These are phyloP conservation scores for Phyllosticta citribraziliensis DNA, from an alignment of 2,329 filamentous ascomycete species.

Conservation along the genomic window DNA sequence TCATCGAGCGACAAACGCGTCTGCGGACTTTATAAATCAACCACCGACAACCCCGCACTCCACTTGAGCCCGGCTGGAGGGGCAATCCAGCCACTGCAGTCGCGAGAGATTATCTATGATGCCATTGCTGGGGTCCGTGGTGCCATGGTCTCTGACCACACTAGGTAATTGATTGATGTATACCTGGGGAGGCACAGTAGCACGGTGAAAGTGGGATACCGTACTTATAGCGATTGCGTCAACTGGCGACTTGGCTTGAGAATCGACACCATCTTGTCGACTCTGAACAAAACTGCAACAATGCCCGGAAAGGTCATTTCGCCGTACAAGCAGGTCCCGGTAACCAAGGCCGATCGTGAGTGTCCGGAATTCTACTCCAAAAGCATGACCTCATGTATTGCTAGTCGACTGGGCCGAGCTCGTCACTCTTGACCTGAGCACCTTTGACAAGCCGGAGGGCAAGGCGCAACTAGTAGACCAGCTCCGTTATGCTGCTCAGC, in stretches of 20 bases:
- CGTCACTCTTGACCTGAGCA: constrained; percentile 46
- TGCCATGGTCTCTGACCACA: constrained; percentile 3
- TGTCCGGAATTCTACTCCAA: not conserved
- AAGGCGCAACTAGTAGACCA: constrained; percentile 46
- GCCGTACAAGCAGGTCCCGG: constrained; percentile 23
- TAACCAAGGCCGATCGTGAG: constrained; percentile 21
- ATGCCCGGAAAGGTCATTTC: constrained; percentile 13
- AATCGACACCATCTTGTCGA: not conserved
- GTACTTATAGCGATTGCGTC: constrained; percentile 3
- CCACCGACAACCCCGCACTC: not conserved
- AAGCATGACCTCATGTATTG: not conserved
- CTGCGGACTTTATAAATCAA: not conserved
- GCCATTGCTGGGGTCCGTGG: constrained; percentile 5
- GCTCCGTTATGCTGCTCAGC: constrained; percentile 44
- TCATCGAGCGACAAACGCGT: not conserved
- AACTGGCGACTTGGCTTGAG: not conserved
- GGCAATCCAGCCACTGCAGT: not conserved
- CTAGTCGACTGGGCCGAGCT: constrained; percentile 45
- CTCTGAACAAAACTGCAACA: not conserved
- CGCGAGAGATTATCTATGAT: constrained; percentile 8
- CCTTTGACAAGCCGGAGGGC: constrained; percentile 45
- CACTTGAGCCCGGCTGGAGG: not conserved
- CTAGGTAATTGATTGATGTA: not conserved
- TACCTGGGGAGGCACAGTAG: not conserved
- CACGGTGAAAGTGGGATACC: not conserved